Evolutionary conservation across 805 yeast genomes (phyloP), one percentile per base, ranked within the genome.

Genomic region (Cephaloascus fragrans): DNA sequence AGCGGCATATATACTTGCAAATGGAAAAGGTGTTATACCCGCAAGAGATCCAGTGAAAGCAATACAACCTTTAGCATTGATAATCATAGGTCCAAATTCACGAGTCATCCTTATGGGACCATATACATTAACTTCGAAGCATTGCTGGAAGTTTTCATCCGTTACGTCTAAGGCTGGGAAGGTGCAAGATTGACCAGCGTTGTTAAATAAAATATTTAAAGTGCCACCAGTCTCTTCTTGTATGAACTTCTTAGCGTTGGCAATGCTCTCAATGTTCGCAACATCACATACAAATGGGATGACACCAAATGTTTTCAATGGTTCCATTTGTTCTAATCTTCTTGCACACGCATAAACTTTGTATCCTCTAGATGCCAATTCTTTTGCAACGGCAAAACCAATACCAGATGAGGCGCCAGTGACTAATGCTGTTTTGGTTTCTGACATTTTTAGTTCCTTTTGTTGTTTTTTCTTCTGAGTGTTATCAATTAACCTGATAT

Each of bases 171-270:
- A 45, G 0, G 83, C 85, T 1, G 93, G 85, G 38, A 77, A 66
- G 0, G 84, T 73, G 49, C 89, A 83, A 17, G 86, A 70, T 47
- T 73, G 80, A 15, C 89, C 89, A 1, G 94, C 94, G 54, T 83
- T 84, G 56, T 84, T 83, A 60, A 67, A 82, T 39, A 83, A 56
- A 8, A 80, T 47, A 48, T 83, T 86, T 40, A 82, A 53, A 37
- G 67, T 64, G 1, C 71, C 72, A 29, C 69, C 73, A 8, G 69
- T 63, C 32, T 69, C 63, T 2, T 49, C 45, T 0, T 47, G 41
- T n/a, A 81, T 62, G 19, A 59, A 57, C 15, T 65, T 49, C 40
- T 67, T 70, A 20, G 77, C 66, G 14, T 59, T 45, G 4, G 47
- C 18, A 33, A 80, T 73, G 23, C 76, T 72, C 28, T 69, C 73